Evolutionary conservation across 2,329 filamentous ascomycete species (phyloP).

Genomic region (Colletotrichum spinosum): DNA sequence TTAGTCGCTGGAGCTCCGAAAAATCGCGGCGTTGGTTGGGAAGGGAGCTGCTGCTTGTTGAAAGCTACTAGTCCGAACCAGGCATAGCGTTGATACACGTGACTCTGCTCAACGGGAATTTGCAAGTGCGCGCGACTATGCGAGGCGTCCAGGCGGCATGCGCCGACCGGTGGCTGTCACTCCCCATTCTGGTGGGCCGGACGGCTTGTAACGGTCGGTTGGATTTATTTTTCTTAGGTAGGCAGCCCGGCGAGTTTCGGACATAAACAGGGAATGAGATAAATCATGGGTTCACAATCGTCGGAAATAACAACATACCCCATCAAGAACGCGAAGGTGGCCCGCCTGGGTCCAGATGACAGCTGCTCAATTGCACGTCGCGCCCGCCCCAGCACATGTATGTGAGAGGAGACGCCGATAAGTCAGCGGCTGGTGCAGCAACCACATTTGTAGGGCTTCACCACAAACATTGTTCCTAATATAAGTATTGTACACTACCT

Average conservation of each 20-base stretch:
- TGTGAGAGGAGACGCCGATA: too few relatives aligned
- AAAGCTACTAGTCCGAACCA: conserved; percentile 46
- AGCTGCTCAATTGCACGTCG: too few relatives aligned
- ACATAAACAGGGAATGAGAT: conserved; percentile 25
- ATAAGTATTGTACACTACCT: too few relatives aligned
- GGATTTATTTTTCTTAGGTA: neutral
- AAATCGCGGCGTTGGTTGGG: conserved; percentile 56
- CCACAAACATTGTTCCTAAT: too few relatives aligned
- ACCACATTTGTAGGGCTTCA: too few relatives aligned
- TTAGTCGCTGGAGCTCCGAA: conserved; percentile 53
- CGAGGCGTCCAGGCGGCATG: conserved; percentile 1
- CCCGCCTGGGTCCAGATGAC: too few relatives aligned
- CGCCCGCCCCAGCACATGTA: too few relatives aligned
- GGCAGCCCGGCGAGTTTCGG: conserved; percentile 10
- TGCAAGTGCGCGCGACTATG: conserved; percentile 13
- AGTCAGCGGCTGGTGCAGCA: too few relatives aligned
- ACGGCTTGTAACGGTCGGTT: conserved; percentile 32
- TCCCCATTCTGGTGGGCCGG: conserved; percentile 22
- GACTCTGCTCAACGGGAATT: conserved; percentile 40
- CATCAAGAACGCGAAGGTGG: neutral
- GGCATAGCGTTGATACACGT: conserved; percentile 44
- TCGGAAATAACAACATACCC: conserved; percentile 2
- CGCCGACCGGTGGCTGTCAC: conserved; percentile 13
- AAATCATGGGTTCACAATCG: conserved; percentile 10
- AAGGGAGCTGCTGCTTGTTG: conserved; percentile 49